phyloP scores from a whole-genome alignment of 1,284 basidiomycete species.

The Ceratobasidium papillatum region DNA sequence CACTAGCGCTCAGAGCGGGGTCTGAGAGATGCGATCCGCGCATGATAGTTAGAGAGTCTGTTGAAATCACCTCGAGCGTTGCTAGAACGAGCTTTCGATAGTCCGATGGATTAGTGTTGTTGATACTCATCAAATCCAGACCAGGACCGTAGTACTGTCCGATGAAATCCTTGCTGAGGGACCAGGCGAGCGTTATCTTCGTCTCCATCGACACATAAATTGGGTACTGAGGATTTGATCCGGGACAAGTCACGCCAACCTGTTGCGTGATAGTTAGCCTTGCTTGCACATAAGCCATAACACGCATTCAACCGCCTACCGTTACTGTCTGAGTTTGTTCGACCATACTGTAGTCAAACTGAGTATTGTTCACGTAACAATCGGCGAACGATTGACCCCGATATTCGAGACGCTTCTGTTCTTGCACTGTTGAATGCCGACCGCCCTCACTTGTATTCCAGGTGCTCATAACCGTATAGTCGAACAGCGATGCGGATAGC shows the following conservation, averaged over 20 bases:
- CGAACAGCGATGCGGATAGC: conserved; percentile 4
- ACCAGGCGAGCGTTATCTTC: neutral
- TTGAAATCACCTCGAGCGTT: conserved; percentile 12
- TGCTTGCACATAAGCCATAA: no score
- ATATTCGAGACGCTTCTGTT: conserved; percentile 10
- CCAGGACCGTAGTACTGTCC: conserved; percentile 27
- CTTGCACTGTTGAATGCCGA: neutral
- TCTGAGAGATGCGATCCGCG: neutral
- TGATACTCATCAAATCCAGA: neutral
- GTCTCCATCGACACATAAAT: conserved; percentile 16
- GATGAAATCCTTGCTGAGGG: conserved; percentile 12
- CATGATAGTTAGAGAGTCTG: conserved; percentile 15
- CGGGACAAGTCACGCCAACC: conserved; percentile 21
- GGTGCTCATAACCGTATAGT: conserved; percentile 26
- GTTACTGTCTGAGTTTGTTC: conserved; percentile 13
- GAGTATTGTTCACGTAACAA: conserved; percentile 12
- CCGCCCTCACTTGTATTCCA: neutral
- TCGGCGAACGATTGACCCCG: conserved; percentile 2
- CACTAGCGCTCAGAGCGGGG: neutral
- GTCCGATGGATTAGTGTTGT: neutral
- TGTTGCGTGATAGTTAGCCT: neutral
- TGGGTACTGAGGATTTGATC: neutral
- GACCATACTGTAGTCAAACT: conserved; percentile 14
- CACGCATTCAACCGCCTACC: neutral
- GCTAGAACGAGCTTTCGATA: neutral